phyloP scores from a whole-genome alignment of 192 early-diverging fungal genomes.

The Coemansia guatemalensis region DNA sequence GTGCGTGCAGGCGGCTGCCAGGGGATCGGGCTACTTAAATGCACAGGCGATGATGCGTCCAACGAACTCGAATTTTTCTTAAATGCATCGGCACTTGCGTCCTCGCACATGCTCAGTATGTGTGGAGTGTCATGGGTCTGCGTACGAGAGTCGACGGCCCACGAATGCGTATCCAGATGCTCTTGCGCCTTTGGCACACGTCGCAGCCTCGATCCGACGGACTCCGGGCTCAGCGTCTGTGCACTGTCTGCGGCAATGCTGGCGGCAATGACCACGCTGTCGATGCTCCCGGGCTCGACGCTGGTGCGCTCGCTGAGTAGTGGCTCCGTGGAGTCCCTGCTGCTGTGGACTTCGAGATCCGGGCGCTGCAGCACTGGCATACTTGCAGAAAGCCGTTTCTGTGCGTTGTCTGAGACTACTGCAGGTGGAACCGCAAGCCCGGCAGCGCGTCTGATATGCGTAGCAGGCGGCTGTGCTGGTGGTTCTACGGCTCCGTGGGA shows the following conservation, averaged over 20 bases:
- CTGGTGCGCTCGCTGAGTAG: conserved; percentile 41
- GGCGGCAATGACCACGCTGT: conserved; percentile 44
- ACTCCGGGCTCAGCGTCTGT: conserved; percentile 42
- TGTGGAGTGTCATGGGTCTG: background rate
- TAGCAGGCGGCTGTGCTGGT: background rate
- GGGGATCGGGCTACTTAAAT: conserved; percentile 22
- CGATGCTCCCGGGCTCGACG: conserved; percentile 29
- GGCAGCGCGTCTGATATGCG: background rate
- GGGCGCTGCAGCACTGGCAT: conserved; percentile 31
- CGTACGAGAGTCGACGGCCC: background rate
- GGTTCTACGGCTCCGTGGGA: background rate
- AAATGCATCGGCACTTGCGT: background rate
- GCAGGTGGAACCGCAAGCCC: background rate
- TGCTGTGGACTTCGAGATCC: background rate
- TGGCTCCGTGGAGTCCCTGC: conserved; percentile 3
- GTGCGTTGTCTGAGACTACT: background rate
- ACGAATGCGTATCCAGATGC: conserved; percentile 10
- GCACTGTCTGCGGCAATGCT: conserved; percentile 36
- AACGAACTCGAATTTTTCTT: background rate
- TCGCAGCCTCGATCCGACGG: conserved; percentile 40
- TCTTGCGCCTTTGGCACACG: conserved; percentile 41
- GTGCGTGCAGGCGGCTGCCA: conserved; percentile 12
- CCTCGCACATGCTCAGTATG: background rate
- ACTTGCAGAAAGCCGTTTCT: conserved; percentile 25
- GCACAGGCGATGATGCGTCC: conserved; percentile 16